A percentile compares a stretch with the other conserved stretches of the same genome.
Evolutionary conservation across 495 filamentous ascomycete species (phyloP).

Genomic region (Sordaria brevicollis): DNA sequence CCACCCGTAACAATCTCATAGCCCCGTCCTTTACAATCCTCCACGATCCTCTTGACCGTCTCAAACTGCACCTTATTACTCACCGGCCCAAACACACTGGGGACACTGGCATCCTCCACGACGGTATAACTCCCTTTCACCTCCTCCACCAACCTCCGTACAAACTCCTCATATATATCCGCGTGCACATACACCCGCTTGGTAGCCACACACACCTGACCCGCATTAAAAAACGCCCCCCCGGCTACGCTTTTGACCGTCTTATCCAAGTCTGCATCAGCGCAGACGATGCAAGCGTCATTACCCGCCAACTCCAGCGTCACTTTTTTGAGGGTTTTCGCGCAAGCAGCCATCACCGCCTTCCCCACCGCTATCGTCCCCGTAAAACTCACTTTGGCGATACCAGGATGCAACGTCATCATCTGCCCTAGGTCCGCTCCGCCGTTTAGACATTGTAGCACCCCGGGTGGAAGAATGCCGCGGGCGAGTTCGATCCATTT

Average conservation of each 20-base stretch:
- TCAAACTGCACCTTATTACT: conserved; percentile 52
- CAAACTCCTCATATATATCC: conserved; percentile 52
- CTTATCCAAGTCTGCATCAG: conserved; percentile 53
- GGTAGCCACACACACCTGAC: conserved; percentile 43
- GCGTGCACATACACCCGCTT: conserved; percentile 65
- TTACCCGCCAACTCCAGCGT: conserved; percentile 53
- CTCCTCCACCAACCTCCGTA: conserved; percentile 42
- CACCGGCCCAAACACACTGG: conserved; percentile 43
- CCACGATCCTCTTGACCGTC: conserved; percentile 39
- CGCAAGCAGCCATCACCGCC: conserved; percentile 48
- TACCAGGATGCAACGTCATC: conserved; percentile 46
- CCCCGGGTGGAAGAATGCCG: conserved; percentile 51
- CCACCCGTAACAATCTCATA: conserved; percentile 34
- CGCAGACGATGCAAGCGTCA: conserved; percentile 54
- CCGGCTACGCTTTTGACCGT: conserved; percentile 40
- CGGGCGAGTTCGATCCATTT: conserved; percentile 54
- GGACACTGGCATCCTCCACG: conserved; percentile 30
- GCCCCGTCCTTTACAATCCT: conserved; percentile 32
- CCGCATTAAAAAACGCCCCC: conserved; percentile 51
- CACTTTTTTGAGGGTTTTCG: conserved; percentile 50
- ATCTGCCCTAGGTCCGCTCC: conserved; percentile 52
- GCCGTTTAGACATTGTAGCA: conserved; percentile 62
- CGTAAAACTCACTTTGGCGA: conserved; percentile 62
- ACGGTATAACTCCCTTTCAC: conserved; percentile 32
- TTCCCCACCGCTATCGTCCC: conserved; percentile 56